Base-by-base conservation (phyloP, 768 basidiomycete genomes). In the Leccinum subtestaceum region DNA sequence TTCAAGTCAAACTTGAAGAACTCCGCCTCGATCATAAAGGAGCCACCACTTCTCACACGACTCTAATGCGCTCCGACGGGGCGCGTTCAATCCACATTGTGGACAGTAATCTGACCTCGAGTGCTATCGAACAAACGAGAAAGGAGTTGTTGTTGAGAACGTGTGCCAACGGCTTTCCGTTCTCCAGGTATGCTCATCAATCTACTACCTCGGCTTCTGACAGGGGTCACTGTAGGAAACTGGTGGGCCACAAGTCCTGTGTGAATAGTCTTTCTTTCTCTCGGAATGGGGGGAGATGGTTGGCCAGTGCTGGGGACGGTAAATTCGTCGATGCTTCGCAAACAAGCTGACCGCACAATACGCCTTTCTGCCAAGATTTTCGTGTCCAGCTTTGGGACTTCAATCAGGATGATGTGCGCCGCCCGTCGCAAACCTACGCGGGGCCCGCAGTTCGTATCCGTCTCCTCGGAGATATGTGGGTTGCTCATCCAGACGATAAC, bases 291-390 rank as follows among this genome's bases (percentile, higher is more conserved):
- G 86, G 84, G 2, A 77, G 82, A 56, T 87, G 84, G 74, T 68
- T 89, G 43, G 86, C 85, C 3, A 87, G 84, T 64, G 88, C 85
- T 29, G 87, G 88, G 34, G 87, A 89, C 70, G 86, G 86, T 87
- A 71, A 67, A 60, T 80, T 67, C 27, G 23, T 55, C 36, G 48
- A 55, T 59, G 31, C 19, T 45, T 43, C 55, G n/a, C 56, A 38
- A 25, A 53, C 56, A 40, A 27, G 31, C 67, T 70, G 45, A 60
- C 56, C 46, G 23, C 58, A 46, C 48, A 50, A 57, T 54, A 32
- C n/a, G 50, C 36, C 34, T 34, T 31, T 59, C 11, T 63, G 59
- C 55, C 57, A 48, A 88, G 87, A 89, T 71, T 72, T 79, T 7
- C 69, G 75, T 12, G 76, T 87, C 38, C 76, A 77, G 63, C 70